Evolutionary conservation across 495 filamentous ascomycete species (phyloP).

Genomic region (Neurospora sp.): DNA sequence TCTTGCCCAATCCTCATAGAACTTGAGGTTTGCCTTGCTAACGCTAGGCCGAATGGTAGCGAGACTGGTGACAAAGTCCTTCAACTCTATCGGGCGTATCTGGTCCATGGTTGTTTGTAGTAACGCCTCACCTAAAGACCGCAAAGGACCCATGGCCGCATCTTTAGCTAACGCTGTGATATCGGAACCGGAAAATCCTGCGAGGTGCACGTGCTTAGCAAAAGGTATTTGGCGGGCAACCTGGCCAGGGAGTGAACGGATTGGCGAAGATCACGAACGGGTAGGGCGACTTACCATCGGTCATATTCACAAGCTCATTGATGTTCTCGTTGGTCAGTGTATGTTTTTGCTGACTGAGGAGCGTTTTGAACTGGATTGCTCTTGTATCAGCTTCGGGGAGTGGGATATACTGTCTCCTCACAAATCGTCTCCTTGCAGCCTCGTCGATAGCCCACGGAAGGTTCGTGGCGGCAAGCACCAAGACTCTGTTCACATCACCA

Average conservation of each 20-base stretch:
- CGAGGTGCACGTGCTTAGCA: background rate
- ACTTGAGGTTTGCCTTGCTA: slow-evolving; percentile 66
- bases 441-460: slow-evolving; percentile 98
- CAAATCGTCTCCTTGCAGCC: slow-evolving; percentile 83
- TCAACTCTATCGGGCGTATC: slow-evolving; percentile 73
- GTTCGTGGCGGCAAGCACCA: slow-evolving; percentile 94
- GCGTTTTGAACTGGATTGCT: slow-evolving; percentile 60
- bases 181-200: slow-evolving; percentile 94
- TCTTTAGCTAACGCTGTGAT: slow-evolving; percentile 97
- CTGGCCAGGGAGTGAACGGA: background rate
- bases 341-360: slow-evolving; percentile 84
- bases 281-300: slow-evolving; percentile 56
- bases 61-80: slow-evolving; percentile 81
- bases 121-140: slow-evolving; percentile 82
- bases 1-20: slow-evolving; percentile 89
- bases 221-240: background rate
- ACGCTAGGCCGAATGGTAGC: slow-evolving; percentile 85
- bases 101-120: slow-evolving; percentile 88
- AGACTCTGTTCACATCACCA: slow-evolving; percentile 84
- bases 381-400: slow-evolving; percentile 77
- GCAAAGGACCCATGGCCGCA: slow-evolving; percentile 93
- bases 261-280: background rate
- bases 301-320: slow-evolving; percentile 62
- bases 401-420: slow-evolving; percentile 91
- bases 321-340: slow-evolving; percentile 66